Evolutionary conservation across 2,329 filamentous ascomycete genomes (phyloP).

Genomic region (Mycosphaerella sp.): DNA sequence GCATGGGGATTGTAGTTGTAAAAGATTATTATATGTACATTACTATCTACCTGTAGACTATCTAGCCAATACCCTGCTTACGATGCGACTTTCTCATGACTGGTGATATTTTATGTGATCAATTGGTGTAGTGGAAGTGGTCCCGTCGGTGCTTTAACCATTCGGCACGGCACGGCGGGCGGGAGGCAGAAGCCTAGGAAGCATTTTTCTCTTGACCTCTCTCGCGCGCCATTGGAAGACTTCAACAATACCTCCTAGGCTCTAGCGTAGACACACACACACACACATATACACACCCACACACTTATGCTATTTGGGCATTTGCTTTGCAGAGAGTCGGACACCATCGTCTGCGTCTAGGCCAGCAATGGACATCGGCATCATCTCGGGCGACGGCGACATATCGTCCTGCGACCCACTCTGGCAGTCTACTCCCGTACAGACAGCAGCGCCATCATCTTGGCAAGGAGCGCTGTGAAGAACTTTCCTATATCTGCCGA

Average conservation of each 20-base stretch:
- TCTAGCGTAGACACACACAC: too few relatives aligned
- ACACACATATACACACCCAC: too few relatives aligned
- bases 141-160: too few relatives aligned
- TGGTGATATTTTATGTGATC: not conserved
- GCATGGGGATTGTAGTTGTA: not conserved
- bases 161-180: too few relatives aligned
- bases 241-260: too few relatives aligned
- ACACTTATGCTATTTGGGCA: not conserved
- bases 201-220: not conserved
- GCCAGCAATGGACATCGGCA: not conserved
- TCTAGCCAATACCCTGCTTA: not conserved
- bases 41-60: not conserved
- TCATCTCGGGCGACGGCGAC: not conserved
- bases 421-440: not conserved
- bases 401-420: not conserved
- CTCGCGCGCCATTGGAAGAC: not conserved
- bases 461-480: too few relatives aligned
- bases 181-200: too few relatives aligned
- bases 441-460: not conserved
- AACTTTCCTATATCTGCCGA: conserved; percentile 3
- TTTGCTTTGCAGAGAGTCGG: not conserved
- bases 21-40: not conserved
- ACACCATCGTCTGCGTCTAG: not conserved
- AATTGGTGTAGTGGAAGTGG: too few relatives aligned
- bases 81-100: not conserved